Conservation (phyloP, 192 early-diverging fungal genomes). For the Chytriomyces sp. region DNA sequence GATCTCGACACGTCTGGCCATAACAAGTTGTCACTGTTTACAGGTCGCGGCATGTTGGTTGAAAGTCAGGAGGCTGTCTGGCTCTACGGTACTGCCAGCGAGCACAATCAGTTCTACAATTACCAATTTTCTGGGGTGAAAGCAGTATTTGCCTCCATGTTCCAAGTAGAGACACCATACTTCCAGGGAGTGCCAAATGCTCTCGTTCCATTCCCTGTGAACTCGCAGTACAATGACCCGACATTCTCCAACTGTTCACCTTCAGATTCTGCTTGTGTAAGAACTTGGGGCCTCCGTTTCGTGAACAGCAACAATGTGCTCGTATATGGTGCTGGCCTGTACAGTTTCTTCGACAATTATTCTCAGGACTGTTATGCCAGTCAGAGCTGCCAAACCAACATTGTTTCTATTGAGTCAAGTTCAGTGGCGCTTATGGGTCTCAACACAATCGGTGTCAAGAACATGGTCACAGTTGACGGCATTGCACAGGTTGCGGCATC, state of each 20-base stretch:
- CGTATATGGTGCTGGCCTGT: too few species aligned
- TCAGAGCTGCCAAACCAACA: conserved; percentile 32
- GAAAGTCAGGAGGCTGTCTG: conserved; percentile 35
- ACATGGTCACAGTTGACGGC: too few species aligned
- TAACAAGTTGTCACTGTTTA: conserved; percentile 42
- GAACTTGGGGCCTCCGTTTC: conserved; percentile 46
- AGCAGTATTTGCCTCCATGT: conserved; percentile 42
- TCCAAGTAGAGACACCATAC: conserved; percentile 49
- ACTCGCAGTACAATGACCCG: conserved; percentile 29
- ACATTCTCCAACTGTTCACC: conserved; percentile 31
- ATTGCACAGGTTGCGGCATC: too few species aligned
- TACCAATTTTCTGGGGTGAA: conserved; percentile 36
- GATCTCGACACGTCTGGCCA: conserved; percentile 34
- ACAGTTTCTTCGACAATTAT: conserved; percentile 49
- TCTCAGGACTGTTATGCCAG: conserved; percentile 32
- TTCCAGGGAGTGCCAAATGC: conserved; percentile 36
- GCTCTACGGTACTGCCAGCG: conserved; percentile 40
- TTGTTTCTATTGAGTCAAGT: neutral
- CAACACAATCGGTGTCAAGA: neutral
- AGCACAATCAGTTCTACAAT: conserved; percentile 45
- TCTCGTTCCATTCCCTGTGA: conserved; percentile 20
- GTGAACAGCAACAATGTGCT: too few species aligned
- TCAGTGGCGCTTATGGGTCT: neutral
- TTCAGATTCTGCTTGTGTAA: conserved; percentile 17
- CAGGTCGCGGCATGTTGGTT: conserved; percentile 45